Evolutionary conservation across 257 asterid species (phyloP).

Genomic region (Perilla frutescens): DNA sequence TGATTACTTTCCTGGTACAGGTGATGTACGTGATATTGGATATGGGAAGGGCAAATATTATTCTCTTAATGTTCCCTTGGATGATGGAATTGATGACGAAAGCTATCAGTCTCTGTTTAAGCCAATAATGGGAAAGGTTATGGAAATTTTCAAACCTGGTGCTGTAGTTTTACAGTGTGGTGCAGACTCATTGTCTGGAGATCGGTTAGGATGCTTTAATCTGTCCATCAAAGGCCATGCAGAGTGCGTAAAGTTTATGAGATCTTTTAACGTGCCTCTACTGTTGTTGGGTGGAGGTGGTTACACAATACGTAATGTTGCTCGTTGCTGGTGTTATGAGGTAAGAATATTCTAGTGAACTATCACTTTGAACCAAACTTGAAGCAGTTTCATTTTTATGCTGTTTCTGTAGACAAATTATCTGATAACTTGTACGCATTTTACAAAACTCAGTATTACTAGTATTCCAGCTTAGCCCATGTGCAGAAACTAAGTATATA

Average conservation of each 20-base stretch:
- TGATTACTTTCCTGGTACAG: constrained; percentile 73
- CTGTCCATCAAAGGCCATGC: constrained; percentile 74
- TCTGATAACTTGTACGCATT: constrained; percentile 4
- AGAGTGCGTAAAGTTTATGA: constrained; percentile 64
- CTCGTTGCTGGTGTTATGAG: constrained; percentile 80
- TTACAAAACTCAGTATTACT: constrained; percentile 1
- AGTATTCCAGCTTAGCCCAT: constrained; percentile 7
- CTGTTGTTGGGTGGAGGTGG: constrained; percentile 72
- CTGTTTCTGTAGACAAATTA: constrained; percentile 15
- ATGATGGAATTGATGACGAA: constrained; percentile 70
- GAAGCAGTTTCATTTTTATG: constrained; percentile 13
- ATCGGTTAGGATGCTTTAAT: constrained; percentile 68
- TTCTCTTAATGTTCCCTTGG: constrained; percentile 68
- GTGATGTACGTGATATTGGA: constrained; percentile 67
- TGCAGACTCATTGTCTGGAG: constrained; percentile 72
- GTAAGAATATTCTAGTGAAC: constrained; percentile 36
- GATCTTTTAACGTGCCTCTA: constrained; percentile 68
- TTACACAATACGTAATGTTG: constrained; percentile 70
- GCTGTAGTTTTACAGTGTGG: constrained; percentile 72
- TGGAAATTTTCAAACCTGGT: constrained; percentile 66
- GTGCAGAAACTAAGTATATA: background rate
- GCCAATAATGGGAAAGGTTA: constrained; percentile 68
- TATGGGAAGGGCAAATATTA: constrained; percentile 66
- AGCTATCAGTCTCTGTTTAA: constrained; percentile 66
- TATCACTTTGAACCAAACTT: constrained; percentile 20